A percentile compares a stretch with the other conserved stretches of the same genome.
These are phyloP conservation scores for Neofusicoccum sp. DNA, from an alignment of 2,329 filamentous ascomycete species.

Conservation along the genomic window DNA sequence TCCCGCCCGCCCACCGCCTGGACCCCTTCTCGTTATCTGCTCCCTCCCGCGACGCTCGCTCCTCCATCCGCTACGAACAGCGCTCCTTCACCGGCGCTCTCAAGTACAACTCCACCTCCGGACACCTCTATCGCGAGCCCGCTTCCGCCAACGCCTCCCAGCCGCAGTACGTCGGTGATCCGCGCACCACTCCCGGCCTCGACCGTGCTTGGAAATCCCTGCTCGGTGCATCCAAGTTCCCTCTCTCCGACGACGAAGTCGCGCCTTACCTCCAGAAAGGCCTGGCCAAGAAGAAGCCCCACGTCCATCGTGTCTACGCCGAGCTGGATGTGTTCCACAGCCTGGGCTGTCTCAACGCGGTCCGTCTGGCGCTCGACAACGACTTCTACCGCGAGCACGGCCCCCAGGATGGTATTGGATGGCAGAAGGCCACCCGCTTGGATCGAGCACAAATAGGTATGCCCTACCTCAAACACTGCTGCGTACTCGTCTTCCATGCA, in stretches of 20 bases:
- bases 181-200: conserved; percentile 6
- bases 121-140: neutral
- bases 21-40: conserved; percentile 2
- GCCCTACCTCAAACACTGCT: neutral
- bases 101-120: neutral
- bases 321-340: conserved; percentile 17
- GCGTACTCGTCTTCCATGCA: neutral
- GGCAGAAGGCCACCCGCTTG: neutral
- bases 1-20: neutral
- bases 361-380: conserved; percentile 9
- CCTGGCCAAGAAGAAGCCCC: neutral
- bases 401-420: conserved; percentile 11
- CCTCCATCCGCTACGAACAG: conserved; percentile 12
- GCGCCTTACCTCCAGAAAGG: neutral
- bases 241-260: conserved; percentile 8
- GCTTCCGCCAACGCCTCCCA: neutral
- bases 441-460: neutral
- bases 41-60: neutral
- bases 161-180: conserved; percentile 2
- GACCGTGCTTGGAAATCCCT: conserved; percentile 14
- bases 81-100: conserved; percentile 4
- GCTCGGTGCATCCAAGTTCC: neutral
- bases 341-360: conserved; percentile 11
- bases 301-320: neutral
- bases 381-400: conserved; percentile 13